Evolutionary conservation across 2,329 filamentous ascomycete genomes (phyloP), one percentile per base, ranked within the genome.

Genomic region (Stachybotrys chartarum): DNA sequence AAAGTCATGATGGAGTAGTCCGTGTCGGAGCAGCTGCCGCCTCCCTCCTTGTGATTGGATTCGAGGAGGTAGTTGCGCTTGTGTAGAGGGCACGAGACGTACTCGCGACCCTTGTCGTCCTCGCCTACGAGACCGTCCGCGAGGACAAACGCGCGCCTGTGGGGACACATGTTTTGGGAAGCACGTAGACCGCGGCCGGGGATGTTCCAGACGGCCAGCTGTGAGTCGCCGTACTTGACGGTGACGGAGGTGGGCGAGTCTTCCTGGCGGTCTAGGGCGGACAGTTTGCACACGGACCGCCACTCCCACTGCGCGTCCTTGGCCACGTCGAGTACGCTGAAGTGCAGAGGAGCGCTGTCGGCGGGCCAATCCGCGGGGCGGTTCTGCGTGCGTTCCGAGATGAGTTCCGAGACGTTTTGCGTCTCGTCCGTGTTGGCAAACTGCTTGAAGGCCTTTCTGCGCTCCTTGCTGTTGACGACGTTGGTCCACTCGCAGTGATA

Each of bases 401-500:
- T 82, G 6, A 83, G 75, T 60, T 96, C 91, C 59, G 91, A 82
- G 3, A 77, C 83, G 48, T 88, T 83, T 47, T 85, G 71, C 1
- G 76, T 82, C n/a, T 92, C 90, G 14, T 77, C 68, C 0, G 90
- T 92, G 76, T 96, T 96, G 66, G 84, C 85, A 67, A 96, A 96
- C 71, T 96, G 91, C 47, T 78, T 75, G 77, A 96, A 96, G 59
- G 83, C 81, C 58, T 82, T 83, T 6, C 82, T 79, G 44, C 86
- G 81, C 51, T 82, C 80, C 0, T 89, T 88, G 56, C 85, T 79
- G 50, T 82, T 82, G 67, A 96, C 78, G 0, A 87, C 89, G 69
- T 93, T 89, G 14, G 88, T 90, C 91, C 91, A 96, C 73, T 96
- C 91, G 74, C 91, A 91, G 74, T 94, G 95, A 77, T 87, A 96